Conservation (phyloP, 176 grass and related monocot genomes). For the Cocos nucifera region DNA sequence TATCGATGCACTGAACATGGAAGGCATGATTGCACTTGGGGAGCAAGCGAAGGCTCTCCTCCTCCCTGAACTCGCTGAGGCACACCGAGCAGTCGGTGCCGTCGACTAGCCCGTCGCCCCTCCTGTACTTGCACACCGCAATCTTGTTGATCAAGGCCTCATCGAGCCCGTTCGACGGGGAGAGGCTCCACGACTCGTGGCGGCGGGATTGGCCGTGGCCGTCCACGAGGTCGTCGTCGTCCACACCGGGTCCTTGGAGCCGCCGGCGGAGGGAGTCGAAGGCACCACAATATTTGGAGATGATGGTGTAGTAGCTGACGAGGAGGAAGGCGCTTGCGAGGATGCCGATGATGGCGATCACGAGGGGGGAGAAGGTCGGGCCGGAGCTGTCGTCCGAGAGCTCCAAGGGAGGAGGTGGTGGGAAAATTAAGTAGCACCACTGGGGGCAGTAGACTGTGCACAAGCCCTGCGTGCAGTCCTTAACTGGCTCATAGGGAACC, state of each 20-base stretch:
- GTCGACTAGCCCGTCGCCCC: conserved; percentile 45
- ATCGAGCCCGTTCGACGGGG: conserved; percentile 53
- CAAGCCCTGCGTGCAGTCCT: conserved; percentile 85
- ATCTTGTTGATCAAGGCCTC: conserved; percentile 75
- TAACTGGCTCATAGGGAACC: conserved; percentile 61
- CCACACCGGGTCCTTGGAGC: not conserved
- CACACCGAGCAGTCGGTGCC: conserved; percentile 81
- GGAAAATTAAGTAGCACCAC: conserved; percentile 96
- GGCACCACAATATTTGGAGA: conserved; percentile 81
- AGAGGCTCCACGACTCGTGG: conserved; percentile 29
- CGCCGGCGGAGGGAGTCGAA: conserved; percentile 37
- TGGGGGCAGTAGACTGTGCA: conserved; percentile 92
- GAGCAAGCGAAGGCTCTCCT: conserved; percentile 74
- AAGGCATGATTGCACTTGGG: conserved; percentile 91
- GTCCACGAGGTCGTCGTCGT: not conserved
- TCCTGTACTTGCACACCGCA: conserved; percentile 65
- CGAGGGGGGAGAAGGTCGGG: conserved; percentile 69
- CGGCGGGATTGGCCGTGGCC: conserved; percentile 9
- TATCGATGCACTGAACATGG: conserved; percentile 91
- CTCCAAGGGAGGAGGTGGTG: conserved; percentile 69
- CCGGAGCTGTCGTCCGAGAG: conserved; percentile 47
- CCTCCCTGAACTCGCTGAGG: conserved; percentile 80
- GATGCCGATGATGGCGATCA: conserved; percentile 97
- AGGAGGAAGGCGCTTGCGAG: conserved; percentile 81
- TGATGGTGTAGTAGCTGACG: conserved; percentile 83